phyloP scores from a whole-genome alignment of 2,329 filamentous ascomycete species.

The Thielaviopsis euricoi region DNA sequence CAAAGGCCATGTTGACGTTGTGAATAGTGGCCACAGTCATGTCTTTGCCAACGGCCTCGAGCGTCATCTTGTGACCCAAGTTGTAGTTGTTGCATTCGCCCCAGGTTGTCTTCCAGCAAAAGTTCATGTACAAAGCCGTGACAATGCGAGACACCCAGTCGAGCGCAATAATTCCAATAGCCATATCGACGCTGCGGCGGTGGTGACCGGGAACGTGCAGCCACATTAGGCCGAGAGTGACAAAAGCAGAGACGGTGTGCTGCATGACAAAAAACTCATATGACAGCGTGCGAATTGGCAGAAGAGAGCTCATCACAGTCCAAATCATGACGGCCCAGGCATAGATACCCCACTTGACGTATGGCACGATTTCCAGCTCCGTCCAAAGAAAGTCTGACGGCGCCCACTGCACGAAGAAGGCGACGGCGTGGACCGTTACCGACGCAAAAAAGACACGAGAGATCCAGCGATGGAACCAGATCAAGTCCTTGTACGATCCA shows the following conservation, averaged over 20 bases:
- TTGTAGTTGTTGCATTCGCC: slow-evolving; percentile 26
- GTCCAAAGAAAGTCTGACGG: slow-evolving; percentile 38
- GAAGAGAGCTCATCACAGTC: slow-evolving; percentile 45
- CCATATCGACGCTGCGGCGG: slow-evolving; percentile 47
- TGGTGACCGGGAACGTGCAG: slow-evolving; percentile 44
- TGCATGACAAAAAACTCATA: slow-evolving; percentile 58
- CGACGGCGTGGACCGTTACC: slow-evolving; percentile 50
- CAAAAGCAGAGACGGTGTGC: slow-evolving; percentile 43
- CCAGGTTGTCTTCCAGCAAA: slow-evolving; percentile 21
- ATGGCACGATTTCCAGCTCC: slow-evolving; percentile 43
- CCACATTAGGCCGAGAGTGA: slow-evolving; percentile 49
- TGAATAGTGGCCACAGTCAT: slow-evolving; percentile 42
- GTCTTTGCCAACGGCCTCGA: slow-evolving; percentile 33
- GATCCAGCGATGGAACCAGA: slow-evolving; percentile 60
- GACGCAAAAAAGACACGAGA: slow-evolving; percentile 52
- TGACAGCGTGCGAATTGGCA: slow-evolving; percentile 44
- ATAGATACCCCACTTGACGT: slow-evolving; percentile 49
- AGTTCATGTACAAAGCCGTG: slow-evolving; percentile 35
- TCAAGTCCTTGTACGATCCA: slow-evolving; percentile 50
- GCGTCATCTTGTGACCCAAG: slow-evolving; percentile 35
- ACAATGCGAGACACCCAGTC: slow-evolving; percentile 38
- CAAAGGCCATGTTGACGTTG: slow-evolving; percentile 41
- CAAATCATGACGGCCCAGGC: slow-evolving; percentile 51
- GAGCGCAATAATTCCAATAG: slow-evolving; percentile 43
- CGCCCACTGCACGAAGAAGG: slow-evolving; percentile 51